Conservation (phyloP, 2,329 filamentous ascomycete genomes). For the Colletotrichum nymphaeae region DNA sequence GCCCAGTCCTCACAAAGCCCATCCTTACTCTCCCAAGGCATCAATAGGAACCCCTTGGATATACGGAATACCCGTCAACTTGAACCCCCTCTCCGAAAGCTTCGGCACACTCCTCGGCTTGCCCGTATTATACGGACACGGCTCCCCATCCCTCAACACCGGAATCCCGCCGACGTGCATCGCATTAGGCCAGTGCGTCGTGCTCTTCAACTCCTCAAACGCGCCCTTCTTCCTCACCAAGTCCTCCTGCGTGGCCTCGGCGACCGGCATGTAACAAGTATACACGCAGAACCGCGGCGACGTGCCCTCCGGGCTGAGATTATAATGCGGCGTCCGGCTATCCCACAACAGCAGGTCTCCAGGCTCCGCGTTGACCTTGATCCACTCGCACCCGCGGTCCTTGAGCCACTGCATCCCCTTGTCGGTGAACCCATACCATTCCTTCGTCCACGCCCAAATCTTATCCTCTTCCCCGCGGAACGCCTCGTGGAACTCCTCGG, state of each 20-base stretch:
- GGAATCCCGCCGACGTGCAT: conserved; percentile 19
- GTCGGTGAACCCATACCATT: conserved; percentile 35
- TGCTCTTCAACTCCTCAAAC: conserved; percentile 40
- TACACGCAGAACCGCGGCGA: conserved; percentile 39
- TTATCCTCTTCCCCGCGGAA: conserved; percentile 16
- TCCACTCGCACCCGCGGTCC: conserved; percentile 32
- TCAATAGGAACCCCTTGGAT: conserved; percentile 6
- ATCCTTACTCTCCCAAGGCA: background rate
- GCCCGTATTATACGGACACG: conserved; percentile 23
- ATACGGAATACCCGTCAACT: conserved; percentile 16
- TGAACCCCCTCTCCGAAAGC: conserved; percentile 35
- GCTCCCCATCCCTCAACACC: conserved; percentile 4
- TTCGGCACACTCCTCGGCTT: conserved; percentile 39
- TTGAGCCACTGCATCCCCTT: conserved; percentile 36
- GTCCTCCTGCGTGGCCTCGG: conserved; percentile 37
- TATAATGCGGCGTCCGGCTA: conserved; percentile 35
- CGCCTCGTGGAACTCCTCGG: conserved; percentile 35
- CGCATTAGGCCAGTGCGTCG: conserved; percentile 46
- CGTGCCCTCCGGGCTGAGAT: conserved; percentile 30
- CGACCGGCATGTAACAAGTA: conserved; percentile 38
- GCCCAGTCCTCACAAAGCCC: too few species aligned
- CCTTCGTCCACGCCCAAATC: conserved; percentile 41
- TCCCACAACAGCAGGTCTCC: conserved; percentile 51
- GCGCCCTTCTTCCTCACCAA: conserved; percentile 35
- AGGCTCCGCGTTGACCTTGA: conserved; percentile 46